phyloP scores from a whole-genome alignment of 139 green algal species.

The Yamagishiella unicocca region DNA sequence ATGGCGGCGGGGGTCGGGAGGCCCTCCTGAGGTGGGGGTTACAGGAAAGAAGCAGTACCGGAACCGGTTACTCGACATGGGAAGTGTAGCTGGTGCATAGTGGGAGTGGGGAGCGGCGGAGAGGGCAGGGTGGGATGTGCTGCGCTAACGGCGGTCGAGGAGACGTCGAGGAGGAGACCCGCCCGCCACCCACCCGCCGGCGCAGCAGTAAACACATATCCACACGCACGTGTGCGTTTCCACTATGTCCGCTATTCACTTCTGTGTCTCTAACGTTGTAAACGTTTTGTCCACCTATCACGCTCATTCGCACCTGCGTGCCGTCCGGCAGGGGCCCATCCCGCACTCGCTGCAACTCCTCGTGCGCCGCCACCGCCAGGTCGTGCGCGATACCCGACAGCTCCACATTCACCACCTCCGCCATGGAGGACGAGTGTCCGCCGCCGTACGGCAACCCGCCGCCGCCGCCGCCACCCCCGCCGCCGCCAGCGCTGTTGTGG shows the following conservation, averaged over 20 bases:
- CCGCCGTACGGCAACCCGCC: background rate
- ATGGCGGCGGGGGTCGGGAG: conserved; percentile 15
- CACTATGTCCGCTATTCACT: no score
- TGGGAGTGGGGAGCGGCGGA: background rate
- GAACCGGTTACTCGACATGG: no score
- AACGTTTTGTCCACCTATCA: no score
- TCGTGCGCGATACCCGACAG: conserved; percentile 40
- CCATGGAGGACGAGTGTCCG: background rate
- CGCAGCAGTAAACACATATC: no score
- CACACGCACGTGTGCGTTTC: no score
- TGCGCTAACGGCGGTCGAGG: no score
- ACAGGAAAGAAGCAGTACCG: background rate
- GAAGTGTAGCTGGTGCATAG: no score
- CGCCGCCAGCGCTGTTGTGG: background rate
- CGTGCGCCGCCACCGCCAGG: conserved; percentile 23
- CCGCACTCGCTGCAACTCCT: conserved; percentile 33
- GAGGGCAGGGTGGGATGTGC: background rate
- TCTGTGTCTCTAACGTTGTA: no score
- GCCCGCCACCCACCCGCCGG: no score
- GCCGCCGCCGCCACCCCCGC: background rate
- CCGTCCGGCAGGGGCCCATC: conserved; percentile 49
- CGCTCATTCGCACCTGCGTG: conserved; percentile 3
- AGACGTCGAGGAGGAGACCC: no score
- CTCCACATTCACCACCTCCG: conserved; percentile 39
- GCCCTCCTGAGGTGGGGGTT: conserved; percentile 3